Base-by-base conservation (phyloP, 2,329 filamentous ascomycete species). In the Cryphonectria parasitica region DNA sequence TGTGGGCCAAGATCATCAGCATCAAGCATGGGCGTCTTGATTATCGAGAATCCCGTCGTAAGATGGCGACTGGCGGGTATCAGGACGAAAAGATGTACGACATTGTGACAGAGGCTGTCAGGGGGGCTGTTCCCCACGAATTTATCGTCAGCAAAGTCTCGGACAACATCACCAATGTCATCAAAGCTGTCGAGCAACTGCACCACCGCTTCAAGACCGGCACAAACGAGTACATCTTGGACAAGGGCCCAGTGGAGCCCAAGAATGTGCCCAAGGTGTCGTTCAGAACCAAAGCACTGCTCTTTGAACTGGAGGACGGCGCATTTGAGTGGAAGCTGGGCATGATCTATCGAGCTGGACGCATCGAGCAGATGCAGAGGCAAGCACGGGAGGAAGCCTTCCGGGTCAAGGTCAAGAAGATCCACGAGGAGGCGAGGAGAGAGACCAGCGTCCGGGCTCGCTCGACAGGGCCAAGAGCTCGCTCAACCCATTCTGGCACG, bases 261-360 rank as follows among this genome's bases (percentile, higher is more conserved):
- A 98, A 97, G 79, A 85, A 89, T 62, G 90, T 99, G 0, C 96
- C 96, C 1, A 95, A 93, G 77, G 84, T 99, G 31, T 95, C 94
- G 0, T 75, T 99, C 13, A 89, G 94, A 66, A 92, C 91, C 68
- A 92, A 92, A 75, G 92, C 92, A 6, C 85, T 99, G 34, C 82
- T 97, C 2, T 95, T 99, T 71, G 95, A 98, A 77, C 85, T 99
- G 49, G 96, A 99, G 81, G 96, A 99, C 78, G 95, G 96, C 65
- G 91, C 93, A 0, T 99, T 99, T 77, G 96, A 99, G 79, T 99
- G 95, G 93, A 98, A 98, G 78, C 84, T 99, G 13, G 94, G 95
- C 22, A 90, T 94, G 77, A 99, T 99, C 66, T 99, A 98, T 79
- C 90, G 95, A 43, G 89, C 93, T 62, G 96, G 97, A 0, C 86